Conservation (phyloP, 1,139 yeast species). For the Debaryomycetaceae sp. region DNA sequence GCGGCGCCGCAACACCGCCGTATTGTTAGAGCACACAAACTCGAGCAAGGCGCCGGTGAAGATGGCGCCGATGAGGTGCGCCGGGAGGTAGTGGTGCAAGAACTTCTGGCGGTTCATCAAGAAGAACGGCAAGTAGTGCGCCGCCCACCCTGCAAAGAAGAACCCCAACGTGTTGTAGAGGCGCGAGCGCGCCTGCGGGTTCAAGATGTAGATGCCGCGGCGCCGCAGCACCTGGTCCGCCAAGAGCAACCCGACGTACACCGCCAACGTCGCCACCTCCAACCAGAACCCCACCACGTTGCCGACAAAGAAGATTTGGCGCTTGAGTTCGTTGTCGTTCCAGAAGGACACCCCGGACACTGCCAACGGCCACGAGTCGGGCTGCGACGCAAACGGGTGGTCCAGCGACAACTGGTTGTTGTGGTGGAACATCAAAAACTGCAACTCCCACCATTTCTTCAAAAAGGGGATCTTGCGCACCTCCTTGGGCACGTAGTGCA, state of each 20-base stretch:
- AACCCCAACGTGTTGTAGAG: conserved; percentile 81
- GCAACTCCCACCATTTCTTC: conserved; percentile 86
- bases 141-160: conserved; percentile 80
- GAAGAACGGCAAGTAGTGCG: conserved; percentile 88
- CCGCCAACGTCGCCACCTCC: conserved; percentile 63
- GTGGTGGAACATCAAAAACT: conserved; percentile 83
- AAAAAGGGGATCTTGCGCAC: conserved; percentile 65
- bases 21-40: conserved; percentile 59
- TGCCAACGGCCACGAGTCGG: conserved; percentile 91
- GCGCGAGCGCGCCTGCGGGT: conserved; percentile 62
- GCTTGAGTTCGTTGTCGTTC: conserved; percentile 63
- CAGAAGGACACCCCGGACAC: conserved; percentile 93
- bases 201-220: conserved; percentile 59
- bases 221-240: conserved; percentile 79
- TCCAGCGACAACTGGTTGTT: conserved; percentile 82
- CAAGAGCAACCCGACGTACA: conserved; percentile 55
- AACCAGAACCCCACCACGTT: conserved; percentile 92
- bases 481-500: conserved; percentile 52
- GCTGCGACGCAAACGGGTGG: conserved; percentile 95
- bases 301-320: conserved; percentile 83
- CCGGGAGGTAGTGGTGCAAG: conserved; percentile 94
- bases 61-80: conserved; percentile 85
- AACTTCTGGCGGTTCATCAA: conserved; percentile 91
- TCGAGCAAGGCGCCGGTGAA: conserved; percentile 82
- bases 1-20: conserved; percentile 12